Conservation (phyloP, 2,329 filamentous ascomycete genomes). For the Colletotrichum australisinense region DNA sequence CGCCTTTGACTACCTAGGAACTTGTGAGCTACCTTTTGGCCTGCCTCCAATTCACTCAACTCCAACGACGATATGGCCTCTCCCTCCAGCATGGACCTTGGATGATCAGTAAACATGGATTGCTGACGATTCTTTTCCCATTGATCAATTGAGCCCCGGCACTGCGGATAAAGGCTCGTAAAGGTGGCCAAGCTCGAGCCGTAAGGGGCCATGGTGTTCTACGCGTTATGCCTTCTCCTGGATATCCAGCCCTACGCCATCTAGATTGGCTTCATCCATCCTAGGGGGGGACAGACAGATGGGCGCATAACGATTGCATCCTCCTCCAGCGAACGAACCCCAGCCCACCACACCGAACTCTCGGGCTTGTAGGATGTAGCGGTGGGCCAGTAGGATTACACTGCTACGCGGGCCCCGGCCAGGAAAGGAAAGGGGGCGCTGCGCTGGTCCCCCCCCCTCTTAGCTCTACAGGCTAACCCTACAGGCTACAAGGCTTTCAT, state of each 20-base stretch:
- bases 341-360: slow-evolving; percentile 6
- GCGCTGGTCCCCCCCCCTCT: neutral
- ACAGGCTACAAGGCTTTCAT: neutral
- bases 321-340: neutral
- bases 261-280: slow-evolving; percentile 6
- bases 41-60: too few relatives aligned
- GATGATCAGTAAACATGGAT: neutral
- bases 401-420: neutral
- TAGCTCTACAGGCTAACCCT: too few relatives aligned
- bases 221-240: neutral
- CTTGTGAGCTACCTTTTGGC: neutral
- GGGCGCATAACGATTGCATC: neutral
- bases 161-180: neutral
- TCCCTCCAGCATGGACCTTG: neutral
- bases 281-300: neutral
- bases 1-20: neutral
- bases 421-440: neutral
- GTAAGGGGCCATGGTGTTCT: neutral
- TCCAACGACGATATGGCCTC: neutral
- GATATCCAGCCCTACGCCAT: neutral
- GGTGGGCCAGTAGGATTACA: neutral
- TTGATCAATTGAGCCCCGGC: neutral
- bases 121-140: neutral
- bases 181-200: neutral
- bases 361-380: neutral